Conservation (phyloP, 495 filamentous ascomycete species). For the Hypoxylon perforatum region DNA sequence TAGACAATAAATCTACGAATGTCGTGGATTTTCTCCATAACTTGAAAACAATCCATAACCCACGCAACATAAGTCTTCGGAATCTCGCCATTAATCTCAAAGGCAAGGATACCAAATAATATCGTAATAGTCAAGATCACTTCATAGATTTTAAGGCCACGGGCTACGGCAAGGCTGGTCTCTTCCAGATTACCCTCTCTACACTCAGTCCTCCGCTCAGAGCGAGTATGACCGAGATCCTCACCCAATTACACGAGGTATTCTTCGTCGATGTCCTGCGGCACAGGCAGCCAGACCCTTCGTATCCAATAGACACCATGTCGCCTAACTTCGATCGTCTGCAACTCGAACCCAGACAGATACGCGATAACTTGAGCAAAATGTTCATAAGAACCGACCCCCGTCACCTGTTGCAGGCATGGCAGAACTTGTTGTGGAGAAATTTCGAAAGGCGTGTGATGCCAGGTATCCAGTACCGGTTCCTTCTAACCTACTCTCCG, state of each 20-base stretch:
- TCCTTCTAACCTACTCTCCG: not conserved
- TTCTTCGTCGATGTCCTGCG: constrained; percentile 17
- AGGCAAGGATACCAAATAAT: too few species aligned
- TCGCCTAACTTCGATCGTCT: constrained; percentile 21
- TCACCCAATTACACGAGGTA: constrained; percentile 19
- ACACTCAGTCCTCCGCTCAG: not conserved
- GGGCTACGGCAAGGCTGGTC: too few species aligned
- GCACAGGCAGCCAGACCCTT: not conserved
- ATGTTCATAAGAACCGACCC: constrained; percentile 8
- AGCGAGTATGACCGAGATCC: constrained; percentile 17
- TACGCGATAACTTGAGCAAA: constrained; percentile 16
- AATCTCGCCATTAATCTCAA: constrained; percentile 27
- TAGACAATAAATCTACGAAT: not conserved
- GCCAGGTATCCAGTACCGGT: not conserved
- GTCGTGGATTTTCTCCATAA: constrained; percentile 21
- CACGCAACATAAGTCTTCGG: constrained; percentile 23
- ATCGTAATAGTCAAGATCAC: too few species aligned
- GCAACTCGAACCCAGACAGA: constrained; percentile 18
- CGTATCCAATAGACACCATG: constrained; percentile 11
- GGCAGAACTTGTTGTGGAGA: not conserved
- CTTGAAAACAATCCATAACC: constrained; percentile 31
- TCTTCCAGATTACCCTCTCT: not conserved
- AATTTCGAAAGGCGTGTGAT: not conserved
- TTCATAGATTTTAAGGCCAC: too few species aligned
- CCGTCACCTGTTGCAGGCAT: not conserved